Evolutionary conservation across 257 asterid species (phyloP).

Genomic region (Mitragyna speciosa): DNA sequence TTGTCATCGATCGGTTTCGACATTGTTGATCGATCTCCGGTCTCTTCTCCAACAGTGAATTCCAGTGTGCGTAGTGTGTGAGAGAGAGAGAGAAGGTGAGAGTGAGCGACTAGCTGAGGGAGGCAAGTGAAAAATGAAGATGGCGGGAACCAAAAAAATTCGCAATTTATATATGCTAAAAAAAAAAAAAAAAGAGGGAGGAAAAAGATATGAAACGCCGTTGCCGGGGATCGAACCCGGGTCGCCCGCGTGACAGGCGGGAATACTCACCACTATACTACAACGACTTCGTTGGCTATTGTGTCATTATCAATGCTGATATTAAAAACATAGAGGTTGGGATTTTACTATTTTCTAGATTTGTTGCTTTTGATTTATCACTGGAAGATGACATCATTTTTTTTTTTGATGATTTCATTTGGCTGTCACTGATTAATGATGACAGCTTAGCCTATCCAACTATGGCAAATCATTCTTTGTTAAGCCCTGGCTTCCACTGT

Average conservation of each 20-base stretch:
- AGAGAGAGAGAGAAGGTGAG: neutral
- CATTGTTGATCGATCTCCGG: slow-evolving; percentile 36
- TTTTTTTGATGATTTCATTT: too few relatives aligned
- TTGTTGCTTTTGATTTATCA: too few relatives aligned
- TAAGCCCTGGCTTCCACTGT: too few relatives aligned
- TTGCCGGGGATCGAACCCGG: slow-evolving; percentile 59
- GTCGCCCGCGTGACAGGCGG: slow-evolving; percentile 66
- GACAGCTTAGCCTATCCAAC: too few relatives aligned
- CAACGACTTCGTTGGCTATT: slow-evolving; percentile 40
- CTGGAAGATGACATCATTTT: too few relatives aligned
- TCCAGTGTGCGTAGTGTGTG: neutral
- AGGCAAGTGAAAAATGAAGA: slow-evolving; percentile 10
- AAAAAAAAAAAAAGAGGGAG: too few relatives aligned
- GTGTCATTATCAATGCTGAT: too few relatives aligned
- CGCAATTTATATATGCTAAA: neutral
- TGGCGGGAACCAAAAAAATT: slow-evolving; percentile 37
- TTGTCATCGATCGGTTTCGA: slow-evolving; percentile 42
- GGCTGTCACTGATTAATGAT: too few relatives aligned
- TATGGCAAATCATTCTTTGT: too few relatives aligned
- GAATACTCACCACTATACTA: slow-evolving; percentile 63
- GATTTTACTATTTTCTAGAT: too few relatives aligned
- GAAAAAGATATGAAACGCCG: neutral
- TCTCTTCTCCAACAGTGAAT: neutral
- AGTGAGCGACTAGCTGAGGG: neutral
- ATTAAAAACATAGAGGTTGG: too few relatives aligned